Percentiles rank a stretch among this genome's conserved stretches.
These are phyloP conservation scores for Actinomucor elegans DNA, from an alignment of 371 early-diverging fungal genomes.

Conservation along the genomic window DNA sequence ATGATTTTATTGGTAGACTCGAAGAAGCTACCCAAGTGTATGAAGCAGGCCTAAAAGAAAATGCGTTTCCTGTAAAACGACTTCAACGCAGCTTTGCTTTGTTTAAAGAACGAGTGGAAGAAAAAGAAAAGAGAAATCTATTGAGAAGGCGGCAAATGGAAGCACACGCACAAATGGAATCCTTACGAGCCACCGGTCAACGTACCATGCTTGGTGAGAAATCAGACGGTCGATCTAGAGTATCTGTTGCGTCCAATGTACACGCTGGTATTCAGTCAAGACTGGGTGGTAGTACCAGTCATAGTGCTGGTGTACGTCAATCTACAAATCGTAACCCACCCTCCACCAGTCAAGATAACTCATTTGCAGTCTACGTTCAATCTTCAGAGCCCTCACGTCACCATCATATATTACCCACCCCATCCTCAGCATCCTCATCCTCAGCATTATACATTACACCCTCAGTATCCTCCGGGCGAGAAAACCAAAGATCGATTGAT, in stretches of 20 bases:
- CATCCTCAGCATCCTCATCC: conserved; percentile 6
- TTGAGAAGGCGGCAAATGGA: conserved; percentile 11
- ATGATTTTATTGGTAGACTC: conserved; percentile 36
- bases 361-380: conserved; percentile 5
- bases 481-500: conserved; percentile 48
- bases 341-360: too few relatives aligned
- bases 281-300: neutral
- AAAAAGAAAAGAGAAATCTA: neutral
- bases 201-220: conserved; percentile 31
- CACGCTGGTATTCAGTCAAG: conserved; percentile 8
- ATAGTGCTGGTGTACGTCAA: neutral
- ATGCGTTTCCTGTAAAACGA: conserved; percentile 53
- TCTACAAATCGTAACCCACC: too few relatives aligned
- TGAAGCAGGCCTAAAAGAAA: conserved; percentile 50
- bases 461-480: conserved; percentile 30
- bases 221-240: conserved; percentile 8
- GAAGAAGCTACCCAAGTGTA: conserved; percentile 55
- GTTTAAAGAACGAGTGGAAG: conserved; percentile 2
- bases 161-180: conserved; percentile 5
- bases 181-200: conserved; percentile 7
- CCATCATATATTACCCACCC: conserved; percentile 10
- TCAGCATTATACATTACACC: conserved; percentile 37
- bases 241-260: conserved; percentile 20
- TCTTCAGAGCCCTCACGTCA: conserved; percentile 11
- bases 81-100: conserved; percentile 24